Conservation (phyloP, 306 rosid genomes). For the Clitoria ternatea region DNA sequence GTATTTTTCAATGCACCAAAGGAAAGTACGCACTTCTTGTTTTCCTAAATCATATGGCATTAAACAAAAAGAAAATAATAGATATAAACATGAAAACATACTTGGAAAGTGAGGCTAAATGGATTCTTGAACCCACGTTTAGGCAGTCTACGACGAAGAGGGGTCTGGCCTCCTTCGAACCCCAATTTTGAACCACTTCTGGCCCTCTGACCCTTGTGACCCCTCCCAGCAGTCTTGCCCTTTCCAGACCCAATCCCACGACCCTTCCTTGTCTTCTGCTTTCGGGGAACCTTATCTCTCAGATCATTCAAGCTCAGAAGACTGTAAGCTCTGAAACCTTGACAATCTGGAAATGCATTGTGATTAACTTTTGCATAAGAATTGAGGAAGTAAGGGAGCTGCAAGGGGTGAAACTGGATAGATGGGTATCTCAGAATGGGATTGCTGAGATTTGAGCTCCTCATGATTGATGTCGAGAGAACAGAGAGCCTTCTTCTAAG, state of each 20-base stretch:
- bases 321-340: conserved; percentile 69
- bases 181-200: conserved; percentile 77
- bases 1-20: neutral
- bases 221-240: conserved; percentile 98
- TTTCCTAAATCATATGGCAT: neutral
- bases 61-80: neutral
- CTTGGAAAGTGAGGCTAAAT: conserved; percentile 90
- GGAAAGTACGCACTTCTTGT: neutral
- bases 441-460: conserved; percentile 25
- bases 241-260: conserved; percentile 98
- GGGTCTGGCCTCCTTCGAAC: conserved; percentile 97
- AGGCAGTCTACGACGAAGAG: conserved; percentile 85
- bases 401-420: conserved; percentile 17
- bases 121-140: conserved; percentile 93
- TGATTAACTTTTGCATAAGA: conserved; percentile 2
- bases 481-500: conserved; percentile 38
- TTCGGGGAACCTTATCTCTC: conserved; percentile 78
- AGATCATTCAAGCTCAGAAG: conserved; percentile 87
- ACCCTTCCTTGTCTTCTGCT: conserved; percentile 87
- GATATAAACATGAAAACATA: conserved; percentile 14
- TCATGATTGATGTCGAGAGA: conserved; percentile 33
- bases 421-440: conserved; percentile 7
- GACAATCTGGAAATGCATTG: neutral
- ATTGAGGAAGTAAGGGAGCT: conserved; percentile 12
- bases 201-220: conserved; percentile 96